Evolutionary conservation across 257 asterid genomes (phyloP).

Genomic region (Avicennia marina): DNA sequence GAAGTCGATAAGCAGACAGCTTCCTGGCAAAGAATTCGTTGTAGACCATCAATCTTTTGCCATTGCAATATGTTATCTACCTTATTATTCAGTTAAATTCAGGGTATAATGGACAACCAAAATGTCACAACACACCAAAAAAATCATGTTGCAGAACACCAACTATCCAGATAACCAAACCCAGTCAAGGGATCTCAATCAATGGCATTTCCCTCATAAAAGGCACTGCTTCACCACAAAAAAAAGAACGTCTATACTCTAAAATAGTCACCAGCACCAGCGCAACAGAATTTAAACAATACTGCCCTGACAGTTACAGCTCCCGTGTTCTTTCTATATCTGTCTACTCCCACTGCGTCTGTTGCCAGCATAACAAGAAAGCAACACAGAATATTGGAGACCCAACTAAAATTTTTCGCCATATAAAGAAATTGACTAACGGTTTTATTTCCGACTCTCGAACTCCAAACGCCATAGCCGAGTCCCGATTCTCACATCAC

Average conservation of each 20-base stretch:
- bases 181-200: background rate
- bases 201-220: background rate
- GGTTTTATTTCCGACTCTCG: background rate
- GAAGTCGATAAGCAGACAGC: constrained; percentile 33
- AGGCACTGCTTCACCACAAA: background rate
- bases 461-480: background rate
- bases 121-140: background rate
- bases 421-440: background rate
- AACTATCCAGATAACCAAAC: background rate
- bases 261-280: background rate
- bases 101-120: background rate
- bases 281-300: background rate
- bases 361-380: background rate
- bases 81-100: background rate
- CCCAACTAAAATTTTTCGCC: background rate
- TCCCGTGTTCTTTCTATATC: background rate
- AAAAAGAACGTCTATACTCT: background rate
- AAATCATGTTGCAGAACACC: constrained; percentile 2
- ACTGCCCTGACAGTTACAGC: background rate
- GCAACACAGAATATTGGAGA: background rate
- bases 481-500: background rate
- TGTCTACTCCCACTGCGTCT: background rate
- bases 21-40: constrained; percentile 42
- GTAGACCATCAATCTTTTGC: constrained; percentile 11
- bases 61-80: background rate